Evolutionary conservation across 2,329 filamentous ascomycete genomes (phyloP).

Genomic region (Colletotrichum lindemuthianum): DNA sequence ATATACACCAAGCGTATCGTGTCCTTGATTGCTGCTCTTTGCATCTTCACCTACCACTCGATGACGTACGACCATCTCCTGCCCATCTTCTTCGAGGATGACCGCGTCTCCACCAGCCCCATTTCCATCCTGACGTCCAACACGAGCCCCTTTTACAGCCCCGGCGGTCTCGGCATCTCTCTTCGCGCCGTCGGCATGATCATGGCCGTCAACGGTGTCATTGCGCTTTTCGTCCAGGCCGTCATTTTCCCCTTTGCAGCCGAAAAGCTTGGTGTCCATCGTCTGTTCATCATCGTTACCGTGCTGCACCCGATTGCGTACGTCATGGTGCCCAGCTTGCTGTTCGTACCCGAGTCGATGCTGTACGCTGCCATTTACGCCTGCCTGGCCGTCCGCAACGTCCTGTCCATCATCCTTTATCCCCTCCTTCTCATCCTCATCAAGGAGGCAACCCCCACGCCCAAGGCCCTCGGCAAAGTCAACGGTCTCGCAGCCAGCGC

Average conservation of each 20-base stretch:
- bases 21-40: conserved; percentile 82
- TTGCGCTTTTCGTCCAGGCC: conserved; percentile 68
- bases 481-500: conserved; percentile 74
- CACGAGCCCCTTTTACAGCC: conserved; percentile 63
- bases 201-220: conserved; percentile 67
- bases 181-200: conserved; percentile 71
- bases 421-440: conserved; percentile 73
- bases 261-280: conserved; percentile 66
- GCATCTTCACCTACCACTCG: conserved; percentile 92
- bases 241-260: conserved; percentile 71
- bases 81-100: conserved; percentile 92
- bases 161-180: conserved; percentile 71
- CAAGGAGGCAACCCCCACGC: conserved; percentile 71
- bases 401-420: conserved; percentile 72
- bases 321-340: conserved; percentile 66
- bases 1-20: conserved; percentile 72
- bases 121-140: conserved; percentile 46
- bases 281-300: conserved; percentile 67
- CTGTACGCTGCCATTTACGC: conserved; percentile 68
- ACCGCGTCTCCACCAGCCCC: conserved; percentile 54
- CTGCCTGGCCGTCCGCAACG: conserved; percentile 66
- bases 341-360: conserved; percentile 61
- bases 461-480: conserved; percentile 68
- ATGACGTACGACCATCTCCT: conserved; percentile 95
- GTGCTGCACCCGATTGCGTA: conserved; percentile 71